Base-by-base conservation (phyloP, 805 yeast species). In the Cyberlindnera veronae region DNA sequence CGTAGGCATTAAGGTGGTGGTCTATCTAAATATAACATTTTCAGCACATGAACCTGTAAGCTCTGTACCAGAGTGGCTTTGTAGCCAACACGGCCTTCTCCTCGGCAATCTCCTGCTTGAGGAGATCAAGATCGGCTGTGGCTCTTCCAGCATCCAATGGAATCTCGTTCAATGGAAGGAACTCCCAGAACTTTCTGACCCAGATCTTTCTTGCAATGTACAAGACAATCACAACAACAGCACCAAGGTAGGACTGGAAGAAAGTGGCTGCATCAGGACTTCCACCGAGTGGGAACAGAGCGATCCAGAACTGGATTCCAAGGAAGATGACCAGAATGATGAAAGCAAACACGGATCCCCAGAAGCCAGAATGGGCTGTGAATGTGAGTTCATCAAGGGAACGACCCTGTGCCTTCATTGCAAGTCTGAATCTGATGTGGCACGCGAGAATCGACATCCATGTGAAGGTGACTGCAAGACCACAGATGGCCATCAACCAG, bases 131-230 rank as follows among this genome's bases (percentile, higher is more conserved):
- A 53, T 81, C 85, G 18, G 72, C 50, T 32, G 74, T 77, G 48
- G 83, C 71, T 58, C 84, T 74, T 38, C 89, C 89, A 35, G 77
- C 67, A 53, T 76, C 82, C 30, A 81, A 57, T 49, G 79, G 84
- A 50, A 81, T 73, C 24, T 76, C 74, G 32, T 58, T 51, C 24
- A 75, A 66, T 34, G 67, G 66, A 42, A 72, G 59, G 51, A 68
- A 70, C 14, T 66, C 55, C 22, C 55, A 52, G 63, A 69, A 67
- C 50, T 66, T 66, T 45, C 66, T 65, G 31, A 59, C 60, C 69
- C 69, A 72, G 10, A 66, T 12, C 49, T 71, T 72, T 57, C 72
- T 72, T 20, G 60, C 68, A 14, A 64, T 5, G 51, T 66, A 72
- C 36, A 62, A 62, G 2, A 50, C 54, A 1, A 71, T 17, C 39